These are phyloP conservation scores for Chytridiales sp. DNA, from an alignment of 371 early-diverging fungal genomes.

Conservation along the genomic window DNA sequence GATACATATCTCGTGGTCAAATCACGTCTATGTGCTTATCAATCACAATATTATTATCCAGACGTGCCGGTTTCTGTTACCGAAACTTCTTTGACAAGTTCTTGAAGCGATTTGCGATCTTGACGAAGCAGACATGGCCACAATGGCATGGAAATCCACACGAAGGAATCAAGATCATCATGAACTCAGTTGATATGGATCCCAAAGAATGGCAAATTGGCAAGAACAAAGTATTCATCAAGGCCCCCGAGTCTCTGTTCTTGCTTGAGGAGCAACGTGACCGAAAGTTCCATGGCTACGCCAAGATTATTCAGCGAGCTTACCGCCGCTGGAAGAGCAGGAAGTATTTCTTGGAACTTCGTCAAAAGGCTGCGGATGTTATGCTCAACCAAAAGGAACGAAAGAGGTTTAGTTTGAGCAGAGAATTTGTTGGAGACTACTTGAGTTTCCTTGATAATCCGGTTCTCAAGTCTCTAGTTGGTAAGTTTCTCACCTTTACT, in stretches of 20 bases:
- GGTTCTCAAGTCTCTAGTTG: slow-evolving; percentile 56
- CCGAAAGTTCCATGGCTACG: slow-evolving; percentile 95
- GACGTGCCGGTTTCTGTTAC: slow-evolving; percentile 96
- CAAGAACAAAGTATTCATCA: slow-evolving; percentile 89
- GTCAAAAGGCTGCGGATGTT: slow-evolving; percentile 92
- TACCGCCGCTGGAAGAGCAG: slow-evolving; percentile 89
- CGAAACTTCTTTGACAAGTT: slow-evolving; percentile 89
- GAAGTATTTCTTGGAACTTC: slow-evolving; percentile 83
- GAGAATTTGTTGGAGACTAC: slow-evolving; percentile 92
- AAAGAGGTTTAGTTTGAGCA: slow-evolving; percentile 80
- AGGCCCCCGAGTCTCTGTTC: slow-evolving; percentile 94
- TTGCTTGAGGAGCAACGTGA: slow-evolving; percentile 90
- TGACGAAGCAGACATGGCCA: slow-evolving; percentile 82
- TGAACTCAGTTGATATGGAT: slow-evolving; percentile 82
- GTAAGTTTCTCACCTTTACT: slow-evolving; percentile 41
- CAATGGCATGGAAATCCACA: slow-evolving; percentile 73
- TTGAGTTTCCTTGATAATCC: slow-evolving; percentile 67
- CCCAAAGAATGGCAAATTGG: slow-evolving; percentile 95
- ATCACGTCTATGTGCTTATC: slow-evolving; percentile 3
- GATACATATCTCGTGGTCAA: background rate
- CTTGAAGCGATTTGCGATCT: slow-evolving; percentile 70
- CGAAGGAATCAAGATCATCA: slow-evolving; percentile 75
- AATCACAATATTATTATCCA: background rate
- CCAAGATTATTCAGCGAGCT: slow-evolving; percentile 89
- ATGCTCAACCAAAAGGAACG: slow-evolving; percentile 87